Percentiles rank a stretch among this genome's conserved stretches.
phyloP scores from a whole-genome alignment of 768 basidiomycete genomes.

The Lenzites betulinus region DNA sequence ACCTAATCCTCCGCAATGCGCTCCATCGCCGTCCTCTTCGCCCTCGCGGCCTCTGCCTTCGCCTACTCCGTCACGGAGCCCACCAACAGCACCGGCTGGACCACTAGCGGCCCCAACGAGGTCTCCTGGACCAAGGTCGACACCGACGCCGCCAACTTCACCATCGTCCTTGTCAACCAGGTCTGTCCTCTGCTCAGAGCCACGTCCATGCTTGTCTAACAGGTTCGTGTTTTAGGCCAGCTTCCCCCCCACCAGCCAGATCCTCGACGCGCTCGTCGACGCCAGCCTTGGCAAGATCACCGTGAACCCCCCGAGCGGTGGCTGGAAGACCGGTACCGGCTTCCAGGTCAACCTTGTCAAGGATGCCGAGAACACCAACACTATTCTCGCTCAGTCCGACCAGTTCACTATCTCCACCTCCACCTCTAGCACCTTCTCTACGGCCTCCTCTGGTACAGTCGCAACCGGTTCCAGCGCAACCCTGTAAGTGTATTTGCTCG shows the following conservation, averaged over 20 bases:
- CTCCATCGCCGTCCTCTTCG: conserved; percentile 42
- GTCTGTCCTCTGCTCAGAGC: conserved; percentile 37
- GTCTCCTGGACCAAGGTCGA: conserved; percentile 64
- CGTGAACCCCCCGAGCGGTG: conserved; percentile 58
- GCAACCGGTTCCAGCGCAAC: conserved; percentile 24
- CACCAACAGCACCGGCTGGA: conserved; percentile 52
- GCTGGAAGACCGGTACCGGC: conserved; percentile 61
- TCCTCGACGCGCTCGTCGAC: conserved; percentile 58
- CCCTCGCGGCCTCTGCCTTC: conserved; percentile 53
- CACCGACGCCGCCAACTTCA: conserved; percentile 71
- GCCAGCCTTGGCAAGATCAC: conserved; percentile 42
- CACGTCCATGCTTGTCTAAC: neutral
- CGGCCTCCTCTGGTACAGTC: conserved; percentile 24
- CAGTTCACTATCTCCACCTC: conserved; percentile 53
- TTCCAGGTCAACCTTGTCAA: conserved; percentile 77
- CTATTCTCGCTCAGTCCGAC: conserved; percentile 71
- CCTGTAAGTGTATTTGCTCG: conserved; percentile 1
- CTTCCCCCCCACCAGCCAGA: conserved; percentile 39
- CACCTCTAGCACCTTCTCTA: conserved; percentile 25
- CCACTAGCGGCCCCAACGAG: conserved; percentile 50
- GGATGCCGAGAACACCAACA: conserved; percentile 44
- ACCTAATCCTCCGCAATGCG: conserved; percentile 42
- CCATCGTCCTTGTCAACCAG: conserved; percentile 65
- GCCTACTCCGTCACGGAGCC: conserved; percentile 69
- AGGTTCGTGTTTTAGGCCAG: conserved; percentile 35